Evolutionary conservation across 2,329 filamentous ascomycete species (phyloP).

Genomic region (Penicillium sp.): DNA sequence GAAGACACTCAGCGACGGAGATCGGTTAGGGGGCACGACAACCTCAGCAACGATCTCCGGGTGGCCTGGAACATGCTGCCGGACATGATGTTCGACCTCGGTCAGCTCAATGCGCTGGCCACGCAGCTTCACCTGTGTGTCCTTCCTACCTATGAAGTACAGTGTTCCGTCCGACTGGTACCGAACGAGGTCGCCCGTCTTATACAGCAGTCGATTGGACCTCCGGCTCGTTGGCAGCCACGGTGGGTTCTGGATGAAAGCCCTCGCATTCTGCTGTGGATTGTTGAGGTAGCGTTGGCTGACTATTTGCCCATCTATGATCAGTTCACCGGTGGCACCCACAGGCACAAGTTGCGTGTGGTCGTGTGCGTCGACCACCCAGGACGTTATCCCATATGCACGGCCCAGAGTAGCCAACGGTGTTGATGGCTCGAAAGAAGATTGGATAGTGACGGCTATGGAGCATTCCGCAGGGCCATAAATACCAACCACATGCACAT

Average conservation of each 20-base stretch:
- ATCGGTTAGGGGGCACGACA: conserved; percentile 40
- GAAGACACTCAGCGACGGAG: neutral
- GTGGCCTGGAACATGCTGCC: conserved; percentile 31
- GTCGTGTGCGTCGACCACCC: conserved; percentile 47
- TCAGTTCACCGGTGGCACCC: conserved; percentile 34
- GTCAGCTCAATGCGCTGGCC: conserved; percentile 29
- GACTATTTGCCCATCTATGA: conserved; percentile 38
- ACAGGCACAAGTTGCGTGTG: conserved; percentile 41
- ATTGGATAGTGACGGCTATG: neutral
- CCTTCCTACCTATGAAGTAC: conserved; percentile 23
- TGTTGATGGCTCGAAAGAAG: conserved; percentile 21
- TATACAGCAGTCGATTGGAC: conserved; percentile 16
- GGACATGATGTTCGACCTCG: conserved; percentile 24
- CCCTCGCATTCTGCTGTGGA: conserved; percentile 45
- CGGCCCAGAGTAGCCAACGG: conserved; percentile 55
- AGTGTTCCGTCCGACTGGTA: conserved; percentile 18
- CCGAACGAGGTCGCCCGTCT: conserved; percentile 23
- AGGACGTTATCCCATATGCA: conserved; percentile 37
- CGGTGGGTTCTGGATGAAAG: conserved; percentile 20
- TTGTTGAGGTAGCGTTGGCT: conserved; percentile 62
- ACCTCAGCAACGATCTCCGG: conserved; percentile 48
- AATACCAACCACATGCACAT: neutral
- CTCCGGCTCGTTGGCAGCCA: conserved; percentile 6
- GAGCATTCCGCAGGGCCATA: conserved; percentile 4
- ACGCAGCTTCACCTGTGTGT: conserved; percentile 27